Conservation (phyloP, 441 rosid species). For the Raphanus hybrid region DNA sequence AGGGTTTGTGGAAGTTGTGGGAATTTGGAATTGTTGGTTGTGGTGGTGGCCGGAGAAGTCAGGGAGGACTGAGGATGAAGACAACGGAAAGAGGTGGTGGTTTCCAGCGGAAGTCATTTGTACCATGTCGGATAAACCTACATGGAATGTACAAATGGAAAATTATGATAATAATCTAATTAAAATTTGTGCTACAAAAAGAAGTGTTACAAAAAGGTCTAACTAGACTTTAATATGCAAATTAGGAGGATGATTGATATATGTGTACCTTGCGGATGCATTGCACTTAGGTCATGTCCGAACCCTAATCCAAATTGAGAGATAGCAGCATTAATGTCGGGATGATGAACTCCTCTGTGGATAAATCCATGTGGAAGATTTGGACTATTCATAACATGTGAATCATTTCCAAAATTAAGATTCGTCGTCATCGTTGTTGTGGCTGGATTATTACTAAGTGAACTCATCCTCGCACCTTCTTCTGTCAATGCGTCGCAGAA, state of each 20-base stretch:
- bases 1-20: conserved; percentile 45
- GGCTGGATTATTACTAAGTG: conserved; percentile 54
- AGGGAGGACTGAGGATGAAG: conserved; percentile 44
- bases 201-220: too few relatives aligned
- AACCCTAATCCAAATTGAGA: conserved; percentile 59
- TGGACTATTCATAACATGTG: conserved; percentile 33
- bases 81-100: conserved; percentile 53
- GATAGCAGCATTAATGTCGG: conserved; percentile 46
- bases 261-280: conserved; percentile 45
- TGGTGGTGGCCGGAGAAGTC: conserved; percentile 48
- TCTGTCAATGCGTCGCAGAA: conserved; percentile 91
- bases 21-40: conserved; percentile 45
- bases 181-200: background rate
- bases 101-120: conserved; percentile 56
- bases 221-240: background rate
- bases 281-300: conserved; percentile 49
- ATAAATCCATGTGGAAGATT: conserved; percentile 60
- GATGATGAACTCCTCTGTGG: conserved; percentile 54
- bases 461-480: conserved; percentile 70
- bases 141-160: background rate
- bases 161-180: background rate
- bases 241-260: conserved; percentile 7
- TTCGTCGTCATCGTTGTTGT: conserved; percentile 48
- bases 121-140: conserved; percentile 65
- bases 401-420: conserved; percentile 58